Conservation (phyloP, 192 early-diverging fungal genomes). For the Bifiguratus adelaidae region DNA sequence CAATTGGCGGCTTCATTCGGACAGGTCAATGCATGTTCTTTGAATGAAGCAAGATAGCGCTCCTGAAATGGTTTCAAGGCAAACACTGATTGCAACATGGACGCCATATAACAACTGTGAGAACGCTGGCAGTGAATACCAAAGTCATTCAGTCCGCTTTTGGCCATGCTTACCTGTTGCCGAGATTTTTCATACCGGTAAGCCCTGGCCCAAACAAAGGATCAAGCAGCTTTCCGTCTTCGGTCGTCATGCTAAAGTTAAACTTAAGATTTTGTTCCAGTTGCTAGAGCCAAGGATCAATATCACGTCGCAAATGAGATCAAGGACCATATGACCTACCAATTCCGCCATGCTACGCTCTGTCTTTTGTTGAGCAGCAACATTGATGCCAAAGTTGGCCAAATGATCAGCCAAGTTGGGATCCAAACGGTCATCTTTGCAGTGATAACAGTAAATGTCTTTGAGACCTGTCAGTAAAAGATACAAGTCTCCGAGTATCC, state of each 20-base stretch:
- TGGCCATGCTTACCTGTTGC: conserved; percentile 59
- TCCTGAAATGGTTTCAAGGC: conserved; percentile 64
- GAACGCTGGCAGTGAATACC: background rate
- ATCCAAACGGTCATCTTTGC: conserved; percentile 76
- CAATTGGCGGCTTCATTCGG: conserved; percentile 54
- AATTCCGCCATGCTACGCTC: conserved; percentile 88
- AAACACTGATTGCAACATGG: conserved; percentile 86
- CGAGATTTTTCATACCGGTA: conserved; percentile 90
- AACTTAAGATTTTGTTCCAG: conserved; percentile 94
- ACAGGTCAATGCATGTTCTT: conserved; percentile 40
- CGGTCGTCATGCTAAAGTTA: conserved; percentile 96
- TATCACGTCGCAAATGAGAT: background rate
- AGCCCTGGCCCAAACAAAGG: conserved; percentile 83
- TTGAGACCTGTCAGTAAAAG: background rate
- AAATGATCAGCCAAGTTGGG: conserved; percentile 71
- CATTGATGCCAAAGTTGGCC: conserved; percentile 81
- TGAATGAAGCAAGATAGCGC: conserved; percentile 24
- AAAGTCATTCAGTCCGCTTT: background rate
- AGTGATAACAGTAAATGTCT: conserved; percentile 81
- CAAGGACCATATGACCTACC: conserved; percentile 26
- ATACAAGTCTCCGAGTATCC: background rate
- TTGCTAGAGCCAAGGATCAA: conserved; percentile 40
- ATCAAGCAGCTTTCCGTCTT: conserved; percentile 79
- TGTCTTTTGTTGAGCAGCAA: conserved; percentile 75
- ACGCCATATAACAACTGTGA: conserved; percentile 94